A percentile compares a stretch with the other conserved stretches of the same genome.
Conservation (phyloP, 768 basidiomycete species). For the Pisolithus marmoratus region DNA sequence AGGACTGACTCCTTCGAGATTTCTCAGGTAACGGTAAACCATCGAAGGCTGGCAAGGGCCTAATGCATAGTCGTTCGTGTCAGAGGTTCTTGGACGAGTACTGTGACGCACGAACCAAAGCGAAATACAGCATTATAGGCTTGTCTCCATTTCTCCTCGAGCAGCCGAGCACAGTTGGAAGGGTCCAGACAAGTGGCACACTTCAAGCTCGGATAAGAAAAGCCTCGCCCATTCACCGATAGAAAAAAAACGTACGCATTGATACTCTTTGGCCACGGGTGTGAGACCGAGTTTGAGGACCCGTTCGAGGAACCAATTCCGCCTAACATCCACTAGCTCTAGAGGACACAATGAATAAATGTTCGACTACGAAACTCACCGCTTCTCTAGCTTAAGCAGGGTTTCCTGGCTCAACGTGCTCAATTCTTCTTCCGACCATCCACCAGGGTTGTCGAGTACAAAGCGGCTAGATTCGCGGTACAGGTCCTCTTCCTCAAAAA, state of each 20-base stretch:
- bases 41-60: conserved; percentile 86
- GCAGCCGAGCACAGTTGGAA: conserved; percentile 65
- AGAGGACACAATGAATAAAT: background rate
- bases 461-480: conserved; percentile 90
- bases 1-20: conserved; percentile 86
- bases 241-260: conserved; percentile 58
- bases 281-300: conserved; percentile 87
- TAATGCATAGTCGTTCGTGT: conserved; percentile 17
- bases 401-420: conserved; percentile 80
- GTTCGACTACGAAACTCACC: conserved; percentile 35
- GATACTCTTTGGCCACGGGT: conserved; percentile 87
- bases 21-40: conserved; percentile 88
- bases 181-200: conserved; percentile 83
- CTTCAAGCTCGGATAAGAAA: conserved; percentile 32
- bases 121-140: conserved; percentile 84
- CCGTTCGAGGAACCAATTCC: conserved; percentile 94
- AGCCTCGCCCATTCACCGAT: background rate
- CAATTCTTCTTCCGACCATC: conserved; percentile 75
- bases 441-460: conserved; percentile 88
- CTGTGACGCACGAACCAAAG: conserved; percentile 47
- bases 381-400: conserved; percentile 81
- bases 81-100: background rate
- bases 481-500: conserved; percentile 84
- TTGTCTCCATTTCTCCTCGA: conserved; percentile 93
- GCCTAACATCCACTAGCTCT: conserved; percentile 34